Percentiles rank a stretch among this genome's conserved stretches.
Evolutionary conservation across 306 rosid genomes (phyloP).

Genomic region (Cicer cuneatum): DNA sequence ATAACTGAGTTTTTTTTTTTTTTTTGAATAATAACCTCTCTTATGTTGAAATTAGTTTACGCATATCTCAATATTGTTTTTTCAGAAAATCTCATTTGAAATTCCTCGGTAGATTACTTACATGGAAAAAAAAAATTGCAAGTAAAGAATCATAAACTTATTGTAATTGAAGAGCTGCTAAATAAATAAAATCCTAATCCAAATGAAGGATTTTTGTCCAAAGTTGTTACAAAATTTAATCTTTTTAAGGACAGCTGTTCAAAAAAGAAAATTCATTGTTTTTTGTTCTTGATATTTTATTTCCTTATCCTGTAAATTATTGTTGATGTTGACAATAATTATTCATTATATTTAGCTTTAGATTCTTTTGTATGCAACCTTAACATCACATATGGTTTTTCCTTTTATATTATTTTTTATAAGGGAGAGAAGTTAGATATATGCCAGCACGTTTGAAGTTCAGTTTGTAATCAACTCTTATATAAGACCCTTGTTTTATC

Average conservation of each 20-base stretch:
- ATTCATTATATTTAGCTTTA: conserved; percentile 8
- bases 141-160: not conserved
- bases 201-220: not conserved
- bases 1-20: not conserved
- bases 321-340: not conserved
- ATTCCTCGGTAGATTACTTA: not conserved
- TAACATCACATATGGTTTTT: not conserved
- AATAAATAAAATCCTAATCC: not conserved
- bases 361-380: conserved; percentile 14
- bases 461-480: not conserved
- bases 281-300: not conserved
- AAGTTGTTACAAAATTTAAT: not conserved
- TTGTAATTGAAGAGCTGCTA: not conserved
- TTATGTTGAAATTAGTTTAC: not conserved
- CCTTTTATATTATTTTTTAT: not conserved
- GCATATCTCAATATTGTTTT: not conserved
- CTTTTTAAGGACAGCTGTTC: not conserved
- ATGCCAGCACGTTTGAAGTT: conserved; percentile 33
- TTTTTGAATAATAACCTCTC: not conserved
- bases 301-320: not conserved
- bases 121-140: not conserved
- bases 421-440: not conserved
- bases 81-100: not conserved
- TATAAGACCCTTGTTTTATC: conserved; percentile 19
- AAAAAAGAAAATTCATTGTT: conserved; percentile 1